Percentiles rank a stretch among this genome's conserved stretches.
Evolutionary conservation across 495 filamentous ascomycete genomes (phyloP).

Genomic region (Neurospora sp.): DNA sequence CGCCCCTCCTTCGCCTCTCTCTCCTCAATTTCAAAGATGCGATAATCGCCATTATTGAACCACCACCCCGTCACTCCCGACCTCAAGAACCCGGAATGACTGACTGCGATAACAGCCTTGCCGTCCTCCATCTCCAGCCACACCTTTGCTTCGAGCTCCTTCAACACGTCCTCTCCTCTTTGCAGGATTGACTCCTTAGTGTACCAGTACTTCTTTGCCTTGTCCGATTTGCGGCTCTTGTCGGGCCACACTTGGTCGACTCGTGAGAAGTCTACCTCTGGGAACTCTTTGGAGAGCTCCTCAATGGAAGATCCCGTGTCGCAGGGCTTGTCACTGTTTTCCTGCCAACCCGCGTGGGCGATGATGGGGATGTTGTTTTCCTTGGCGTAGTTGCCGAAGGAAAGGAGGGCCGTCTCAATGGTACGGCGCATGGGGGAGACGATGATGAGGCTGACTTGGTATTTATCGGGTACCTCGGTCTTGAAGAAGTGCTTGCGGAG

Average conservation of each 20-base stretch:
- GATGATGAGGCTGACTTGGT: conserved; percentile 44
- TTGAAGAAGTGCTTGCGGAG: conserved; percentile 33
- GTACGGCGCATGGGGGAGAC: conserved; percentile 50
- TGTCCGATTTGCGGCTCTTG: conserved; percentile 33
- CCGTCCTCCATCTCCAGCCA: conserved; percentile 27
- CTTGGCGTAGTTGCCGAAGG: conserved; percentile 38
- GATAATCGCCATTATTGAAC: conserved; percentile 52
- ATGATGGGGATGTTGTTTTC: conserved; percentile 40
- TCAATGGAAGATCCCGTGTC: conserved; percentile 41
- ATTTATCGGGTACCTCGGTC: conserved; percentile 33
- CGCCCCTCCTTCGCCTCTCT: conserved; percentile 14
- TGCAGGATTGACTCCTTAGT: conserved; percentile 33
- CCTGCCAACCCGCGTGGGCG: conserved; percentile 46
- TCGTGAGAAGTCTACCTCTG: conserved; percentile 39
- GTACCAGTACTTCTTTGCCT: conserved; percentile 33
- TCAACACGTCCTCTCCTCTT: conserved; percentile 38
- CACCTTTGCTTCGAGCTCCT: conserved; percentile 33
- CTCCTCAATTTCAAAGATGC: conserved; percentile 48
- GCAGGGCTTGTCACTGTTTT: conserved; percentile 48
- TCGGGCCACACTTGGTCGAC: conserved; percentile 47
- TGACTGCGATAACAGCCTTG: conserved; percentile 50
- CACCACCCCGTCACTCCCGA: conserved; percentile 32
- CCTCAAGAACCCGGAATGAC: conserved; percentile 49
- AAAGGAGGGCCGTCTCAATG: conserved; percentile 43
- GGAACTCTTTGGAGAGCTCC: conserved; percentile 36